A percentile compares a stretch with the other conserved stretches of the same genome.
Evolutionary conservation across 345 rosid species (phyloP).

Genomic region (Luvunga scandens): DNA sequence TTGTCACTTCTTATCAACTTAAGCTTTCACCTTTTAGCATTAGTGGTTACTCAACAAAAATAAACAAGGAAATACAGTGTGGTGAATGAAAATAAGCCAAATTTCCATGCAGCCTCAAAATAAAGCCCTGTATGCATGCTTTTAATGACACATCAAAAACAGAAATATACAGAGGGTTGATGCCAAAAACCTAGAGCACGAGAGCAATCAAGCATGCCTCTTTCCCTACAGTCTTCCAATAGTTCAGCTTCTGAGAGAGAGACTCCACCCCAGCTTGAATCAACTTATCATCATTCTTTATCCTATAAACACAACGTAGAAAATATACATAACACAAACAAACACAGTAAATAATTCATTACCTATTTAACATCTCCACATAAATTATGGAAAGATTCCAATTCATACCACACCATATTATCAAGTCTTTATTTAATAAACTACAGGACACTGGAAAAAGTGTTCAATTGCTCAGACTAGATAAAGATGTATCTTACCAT

Average conservation of each 20-base stretch:
- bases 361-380: not conserved
- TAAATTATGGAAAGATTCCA: no score
- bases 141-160: not conserved
- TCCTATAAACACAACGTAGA: slow-evolving; percentile 27
- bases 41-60: not conserved
- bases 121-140: not conserved
- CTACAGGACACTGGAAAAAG: not conserved
- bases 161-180: not conserved
- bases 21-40: not conserved
- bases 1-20: not conserved
- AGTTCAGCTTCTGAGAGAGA: slow-evolving; percentile 70
- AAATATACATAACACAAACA: not conserved
- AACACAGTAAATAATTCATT: not conserved
- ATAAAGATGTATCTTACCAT: slow-evolving; percentile 35
- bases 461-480: not conserved
- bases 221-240: slow-evolving; percentile 72
- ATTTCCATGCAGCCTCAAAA: not conserved
- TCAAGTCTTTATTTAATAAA: not conserved
- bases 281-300: slow-evolving; percentile 66
- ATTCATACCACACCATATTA: not conserved
- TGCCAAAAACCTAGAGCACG: slow-evolving; percentile 59
- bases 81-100: not conserved
- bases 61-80: not conserved
- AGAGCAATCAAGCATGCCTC: slow-evolving; percentile 65
- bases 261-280: slow-evolving; percentile 70